A percentile compares a stretch with the other conserved stretches of the same genome.
These are phyloP conservation scores for Dendrostoma leiphaemia DNA, from an alignment of 2,329 filamentous ascomycete genomes.

Conservation along the genomic window DNA sequence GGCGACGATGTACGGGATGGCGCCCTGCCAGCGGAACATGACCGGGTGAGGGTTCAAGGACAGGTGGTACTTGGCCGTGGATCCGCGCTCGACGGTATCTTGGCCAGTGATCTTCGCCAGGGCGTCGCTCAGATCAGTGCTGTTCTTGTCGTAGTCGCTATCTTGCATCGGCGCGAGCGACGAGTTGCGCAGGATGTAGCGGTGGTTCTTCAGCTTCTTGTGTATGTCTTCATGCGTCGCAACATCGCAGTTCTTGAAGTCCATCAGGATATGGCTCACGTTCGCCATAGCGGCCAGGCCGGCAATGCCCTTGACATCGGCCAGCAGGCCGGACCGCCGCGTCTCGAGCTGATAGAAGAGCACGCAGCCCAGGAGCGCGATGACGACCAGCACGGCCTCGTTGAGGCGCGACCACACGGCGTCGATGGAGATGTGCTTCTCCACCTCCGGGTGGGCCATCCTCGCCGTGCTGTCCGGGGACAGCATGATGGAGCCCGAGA, in stretches of 20 bases:
- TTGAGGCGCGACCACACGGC: conserved; percentile 61
- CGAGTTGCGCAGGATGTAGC: conserved; percentile 69
- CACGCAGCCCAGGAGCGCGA: conserved; percentile 55
- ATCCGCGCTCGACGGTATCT: neutral
- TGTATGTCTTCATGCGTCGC: conserved; percentile 67
- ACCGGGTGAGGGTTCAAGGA: conserved; percentile 65
- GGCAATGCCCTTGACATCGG: conserved; percentile 70
- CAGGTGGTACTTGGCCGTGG: conserved; percentile 42
- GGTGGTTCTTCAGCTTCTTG: conserved; percentile 60
- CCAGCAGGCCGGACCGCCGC: conserved; percentile 63
- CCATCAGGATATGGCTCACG: conserved; percentile 48
- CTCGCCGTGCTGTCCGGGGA: conserved; percentile 49
- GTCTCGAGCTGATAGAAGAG: conserved; percentile 61
- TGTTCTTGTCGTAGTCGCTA: conserved; percentile 23
- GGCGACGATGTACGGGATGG: conserved; percentile 58
- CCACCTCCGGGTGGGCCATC: conserved; percentile 34
- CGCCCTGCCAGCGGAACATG: conserved; percentile 61
- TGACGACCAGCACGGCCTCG: conserved; percentile 52
- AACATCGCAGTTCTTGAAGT: conserved; percentile 71
- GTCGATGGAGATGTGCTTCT: conserved; percentile 56
- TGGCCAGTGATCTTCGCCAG: neutral
- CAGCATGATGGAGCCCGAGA: conserved; percentile 60
- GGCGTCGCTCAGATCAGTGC: neutral
- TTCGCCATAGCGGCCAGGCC: conserved; percentile 75
- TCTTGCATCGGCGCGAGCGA: conserved; percentile 65